These are phyloP conservation scores for Fusarium austroafricanum DNA, from an alignment of 2,329 filamentous ascomycete species.

Conservation along the genomic window DNA sequence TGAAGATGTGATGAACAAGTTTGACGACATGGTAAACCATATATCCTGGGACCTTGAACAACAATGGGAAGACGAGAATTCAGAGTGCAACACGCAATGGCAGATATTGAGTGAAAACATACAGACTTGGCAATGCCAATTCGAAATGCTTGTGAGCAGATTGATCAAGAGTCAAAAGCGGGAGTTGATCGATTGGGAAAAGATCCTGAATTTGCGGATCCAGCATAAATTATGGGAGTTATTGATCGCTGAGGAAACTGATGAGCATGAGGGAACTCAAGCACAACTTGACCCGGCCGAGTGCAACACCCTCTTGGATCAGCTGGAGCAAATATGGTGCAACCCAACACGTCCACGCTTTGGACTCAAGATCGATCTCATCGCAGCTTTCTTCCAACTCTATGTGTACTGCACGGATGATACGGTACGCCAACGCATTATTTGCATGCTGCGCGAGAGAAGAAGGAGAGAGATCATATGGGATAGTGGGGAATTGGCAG, in stretches of 20 bases:
- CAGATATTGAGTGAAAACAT: background rate
- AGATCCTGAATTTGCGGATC: constrained; percentile 1
- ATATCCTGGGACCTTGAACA: constrained; percentile 15
- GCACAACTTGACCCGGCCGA: background rate
- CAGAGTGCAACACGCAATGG: constrained; percentile 6
- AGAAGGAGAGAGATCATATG: constrained; percentile 12
- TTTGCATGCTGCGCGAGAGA: background rate
- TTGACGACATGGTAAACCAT: constrained; percentile 5
- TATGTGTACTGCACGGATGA: constrained; percentile 9
- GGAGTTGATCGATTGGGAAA: background rate
- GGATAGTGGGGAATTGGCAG: constrained; percentile 6
- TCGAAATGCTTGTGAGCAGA: background rate
- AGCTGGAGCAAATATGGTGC: constrained; percentile 7
- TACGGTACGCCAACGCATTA: background rate
- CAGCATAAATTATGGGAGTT: constrained; percentile 19
- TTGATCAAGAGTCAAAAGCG: background rate
- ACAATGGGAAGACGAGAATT: constrained; percentile 10
- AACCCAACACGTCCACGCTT: constrained; percentile 3
- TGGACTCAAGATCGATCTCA: constrained; percentile 4
- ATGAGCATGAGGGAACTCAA: background rate
- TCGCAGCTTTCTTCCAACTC: constrained; percentile 6
- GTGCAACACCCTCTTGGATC: background rate
- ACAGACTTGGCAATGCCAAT: background rate
- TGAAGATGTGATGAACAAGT: constrained; percentile 12
- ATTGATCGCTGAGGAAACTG: background rate